A percentile compares a stretch with the other conserved stretches of the same genome.
These are phyloP conservation scores for Flaveria sonorensis DNA, from an alignment of 129 eudicot species.

Conservation along the genomic window DNA sequence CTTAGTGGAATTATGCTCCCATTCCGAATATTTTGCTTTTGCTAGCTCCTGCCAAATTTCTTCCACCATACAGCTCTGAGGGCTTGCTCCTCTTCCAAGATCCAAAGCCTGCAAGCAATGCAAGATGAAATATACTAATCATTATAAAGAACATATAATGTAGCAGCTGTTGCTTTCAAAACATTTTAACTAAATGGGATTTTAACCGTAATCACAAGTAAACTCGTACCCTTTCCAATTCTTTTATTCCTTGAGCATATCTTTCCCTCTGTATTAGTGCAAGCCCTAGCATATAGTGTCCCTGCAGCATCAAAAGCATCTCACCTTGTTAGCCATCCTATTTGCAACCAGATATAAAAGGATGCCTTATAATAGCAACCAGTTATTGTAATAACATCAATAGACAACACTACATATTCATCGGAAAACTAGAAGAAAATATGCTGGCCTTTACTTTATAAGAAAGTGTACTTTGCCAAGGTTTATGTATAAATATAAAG, in stretches of 20 bases:
- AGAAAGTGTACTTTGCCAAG: neutral
- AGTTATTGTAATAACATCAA: neutral
- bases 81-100: slow-evolving; percentile 80
- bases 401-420: slow-evolving; percentile 1
- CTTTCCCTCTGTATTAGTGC: slow-evolving; percentile 63
- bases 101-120: slow-evolving; percentile 67
- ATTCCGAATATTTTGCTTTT: slow-evolving; percentile 63
- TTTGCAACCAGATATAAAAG: neutral
- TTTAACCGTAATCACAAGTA: neutral
- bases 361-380: neutral
- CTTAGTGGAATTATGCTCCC: slow-evolving; percentile 77
- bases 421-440: neutral
- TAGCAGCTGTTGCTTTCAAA: neutral
- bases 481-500: neutral
- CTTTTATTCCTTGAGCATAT: slow-evolving; percentile 68
- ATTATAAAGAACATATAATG: neutral
- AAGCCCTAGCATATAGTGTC: slow-evolving; percentile 90
- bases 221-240: slow-evolving; percentile 62
- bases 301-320: slow-evolving; percentile 48
- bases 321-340: slow-evolving; percentile 10
- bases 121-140: neutral
- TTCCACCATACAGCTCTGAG: slow-evolving; percentile 76
- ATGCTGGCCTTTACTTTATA: neutral
- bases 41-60: slow-evolving; percentile 94
- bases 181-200: neutral